Conservation (phyloP, 148 eudicot genomes). For the Amaranthus palmeri region DNA sequence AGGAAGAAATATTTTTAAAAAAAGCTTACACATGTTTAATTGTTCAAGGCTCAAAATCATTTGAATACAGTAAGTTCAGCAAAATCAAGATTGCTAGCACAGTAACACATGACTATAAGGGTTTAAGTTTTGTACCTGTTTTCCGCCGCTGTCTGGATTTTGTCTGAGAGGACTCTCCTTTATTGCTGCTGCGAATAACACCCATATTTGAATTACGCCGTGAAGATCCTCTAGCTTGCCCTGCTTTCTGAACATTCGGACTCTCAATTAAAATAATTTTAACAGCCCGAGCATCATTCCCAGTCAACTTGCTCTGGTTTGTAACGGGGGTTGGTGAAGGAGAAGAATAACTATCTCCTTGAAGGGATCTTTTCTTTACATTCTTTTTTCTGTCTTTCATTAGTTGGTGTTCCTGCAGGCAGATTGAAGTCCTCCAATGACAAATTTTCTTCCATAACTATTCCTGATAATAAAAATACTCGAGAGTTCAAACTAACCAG, state of each 20-base stretch:
- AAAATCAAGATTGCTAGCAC: not conserved
- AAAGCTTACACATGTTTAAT: not conserved
- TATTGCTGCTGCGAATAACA: conserved; percentile 44
- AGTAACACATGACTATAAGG: not conserved
- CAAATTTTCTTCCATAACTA: conserved; percentile 15
- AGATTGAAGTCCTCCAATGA: conserved; percentile 20
- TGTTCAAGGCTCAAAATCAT: not conserved
- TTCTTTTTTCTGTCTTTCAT: conserved; percentile 77
- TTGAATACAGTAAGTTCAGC: not conserved
- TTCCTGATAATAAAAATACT: not conserved
- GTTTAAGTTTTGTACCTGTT: conserved; percentile 42
- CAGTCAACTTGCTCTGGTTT: conserved; percentile 48
- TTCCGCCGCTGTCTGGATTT: conserved; percentile 63
- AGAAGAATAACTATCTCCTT: conserved; percentile 52
- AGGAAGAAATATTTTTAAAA: not conserved
- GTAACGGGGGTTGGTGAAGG: conserved; percentile 31
- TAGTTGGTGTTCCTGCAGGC: conserved; percentile 82
- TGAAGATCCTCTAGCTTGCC: conserved; percentile 57
- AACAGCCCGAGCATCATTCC: conserved; percentile 48
- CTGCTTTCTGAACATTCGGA: conserved; percentile 53
- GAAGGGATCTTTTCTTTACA: conserved; percentile 52
- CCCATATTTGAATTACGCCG: conserved; percentile 54
- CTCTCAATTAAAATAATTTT: conserved; percentile 55
- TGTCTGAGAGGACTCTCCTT: conserved; percentile 48
- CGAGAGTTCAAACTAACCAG: conserved; percentile 58